These are phyloP conservation scores for Talaromyces funiculosus DNA, from an alignment of 2,329 filamentous ascomycete species.

Conservation along the genomic window DNA sequence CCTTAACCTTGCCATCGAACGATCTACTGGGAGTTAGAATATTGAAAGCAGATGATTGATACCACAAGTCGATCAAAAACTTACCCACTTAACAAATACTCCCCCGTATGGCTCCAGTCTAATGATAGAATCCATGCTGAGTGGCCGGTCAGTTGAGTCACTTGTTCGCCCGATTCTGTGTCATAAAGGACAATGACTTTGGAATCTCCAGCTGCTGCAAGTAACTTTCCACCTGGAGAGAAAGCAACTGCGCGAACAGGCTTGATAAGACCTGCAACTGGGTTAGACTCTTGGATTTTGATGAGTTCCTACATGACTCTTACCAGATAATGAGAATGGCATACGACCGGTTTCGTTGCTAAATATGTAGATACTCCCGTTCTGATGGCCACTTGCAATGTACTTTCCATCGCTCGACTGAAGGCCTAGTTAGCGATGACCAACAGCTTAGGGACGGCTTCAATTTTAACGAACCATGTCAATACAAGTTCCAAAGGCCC, in stretches of 20 bases:
- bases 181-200: conserved; percentile 88
- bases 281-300: background rate
- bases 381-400: conserved; percentile 89
- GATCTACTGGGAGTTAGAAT: conserved; percentile 52
- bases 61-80: conserved; percentile 18
- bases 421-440: background rate
- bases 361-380: conserved; percentile 88
- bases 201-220: conserved; percentile 87
- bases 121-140: conserved; percentile 83
- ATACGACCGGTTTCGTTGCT: conserved; percentile 84
- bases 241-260: conserved; percentile 82
- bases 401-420: conserved; percentile 69
- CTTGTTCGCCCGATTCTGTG: conserved; percentile 83
- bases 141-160: conserved; percentile 75
- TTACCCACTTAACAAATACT: conserved; percentile 78
- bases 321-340: conserved; percentile 76
- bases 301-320: conserved; percentile 19
- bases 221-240: conserved; percentile 73
- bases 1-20: conserved; percentile 90
- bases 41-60: background rate
- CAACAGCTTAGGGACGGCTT: background rate
- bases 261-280: conserved; percentile 66
- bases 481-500: conserved; percentile 84
- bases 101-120: conserved; percentile 89
- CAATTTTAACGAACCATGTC: conserved; percentile 55